Evolutionary conservation across 805 yeast genomes (phyloP), one percentile per base, ranked within the genome.

Genomic region (Starmerella vaccinii): DNA sequence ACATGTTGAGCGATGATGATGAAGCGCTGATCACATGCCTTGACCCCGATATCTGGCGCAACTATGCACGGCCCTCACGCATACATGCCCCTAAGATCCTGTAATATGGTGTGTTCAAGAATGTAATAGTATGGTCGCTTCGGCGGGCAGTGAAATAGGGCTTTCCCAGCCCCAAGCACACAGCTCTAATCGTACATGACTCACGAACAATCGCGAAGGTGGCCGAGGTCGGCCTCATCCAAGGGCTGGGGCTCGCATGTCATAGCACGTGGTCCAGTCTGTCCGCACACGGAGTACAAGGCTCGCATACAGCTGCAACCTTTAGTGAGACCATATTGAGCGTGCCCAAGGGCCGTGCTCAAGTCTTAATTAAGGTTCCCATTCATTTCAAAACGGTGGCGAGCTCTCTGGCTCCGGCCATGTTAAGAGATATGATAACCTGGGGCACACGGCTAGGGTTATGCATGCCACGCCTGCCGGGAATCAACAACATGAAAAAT

Each of bases 401-500:
- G n/a, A 26, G 29, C 29, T 8, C 29, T 26, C 12, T 12, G 29
- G 12, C 29, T 8, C 29, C 29, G 29, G 13, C 16, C 16, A 38
- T 18, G 16, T 18, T 37, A 27, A 21, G 16, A 23, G 21, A 12
- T 29, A 35, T 21, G 37, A 30, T 45, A 16, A 24, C 24, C 15
- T 18, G 32, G 18, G 22, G 18, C 13, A 6, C 24, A 6, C 21
- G 48, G 42, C n/a, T 24, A 46, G 49, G 49, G 49, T 34, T 27
- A 46, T 37, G 49, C 21, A 43, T 27, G 23, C 33, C 18, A 23
- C 23, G 23, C 33, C 16, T 16, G 23, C 26, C 33, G 33, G 41
- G 19, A 21, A 24, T 35, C 45, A 40, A 34, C 22, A 41, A 30
- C 46, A 53, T 55, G 54, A 55, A 55, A 55, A 55, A 53, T 55